phyloP scores from a whole-genome alignment of 805 yeast species.

The Myxozyma kluyveri region DNA sequence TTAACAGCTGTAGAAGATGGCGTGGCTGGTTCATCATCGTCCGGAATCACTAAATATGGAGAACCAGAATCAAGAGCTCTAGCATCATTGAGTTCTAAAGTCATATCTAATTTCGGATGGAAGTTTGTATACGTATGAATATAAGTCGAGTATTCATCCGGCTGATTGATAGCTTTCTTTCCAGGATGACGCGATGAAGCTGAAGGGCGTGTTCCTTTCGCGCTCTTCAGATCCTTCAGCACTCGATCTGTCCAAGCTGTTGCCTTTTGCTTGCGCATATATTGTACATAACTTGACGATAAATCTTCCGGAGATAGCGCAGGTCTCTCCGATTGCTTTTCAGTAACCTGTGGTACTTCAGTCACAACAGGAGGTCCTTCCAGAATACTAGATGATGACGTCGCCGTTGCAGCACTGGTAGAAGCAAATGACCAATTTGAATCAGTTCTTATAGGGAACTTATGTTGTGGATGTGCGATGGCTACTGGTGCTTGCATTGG shows the following conservation, averaged over 20 bases:
- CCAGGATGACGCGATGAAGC: neutral
- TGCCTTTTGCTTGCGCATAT: conserved; percentile 26
- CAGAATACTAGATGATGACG: neutral
- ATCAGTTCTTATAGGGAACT: neutral
- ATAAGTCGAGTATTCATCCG: conserved; percentile 11
- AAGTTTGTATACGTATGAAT: conserved; percentile 25
- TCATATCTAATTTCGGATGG: conserved; percentile 30
- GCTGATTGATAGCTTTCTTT: conserved; percentile 1
- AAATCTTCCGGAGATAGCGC: conserved; percentile 2
- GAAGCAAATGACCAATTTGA: neutral
- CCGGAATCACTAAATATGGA: neutral
- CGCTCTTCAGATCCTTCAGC: conserved; percentile 9
- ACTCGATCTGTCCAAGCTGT: conserved; percentile 24
- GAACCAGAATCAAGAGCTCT: conserved; percentile 3
- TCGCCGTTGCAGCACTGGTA: neutral
- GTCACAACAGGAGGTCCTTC: neutral
- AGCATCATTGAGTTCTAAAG: conserved; percentile 26
- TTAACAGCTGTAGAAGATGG: neutral
- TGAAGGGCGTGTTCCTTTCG: too few species aligned
- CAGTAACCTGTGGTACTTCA: neutral
- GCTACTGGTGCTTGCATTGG: neutral
- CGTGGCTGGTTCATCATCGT: neutral
- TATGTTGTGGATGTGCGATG: neutral
- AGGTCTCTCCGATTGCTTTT: neutral
- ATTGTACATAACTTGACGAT: conserved; percentile 14